Conservation (phyloP, 139 green algal species). For the Spirogloea muscicola region DNA sequence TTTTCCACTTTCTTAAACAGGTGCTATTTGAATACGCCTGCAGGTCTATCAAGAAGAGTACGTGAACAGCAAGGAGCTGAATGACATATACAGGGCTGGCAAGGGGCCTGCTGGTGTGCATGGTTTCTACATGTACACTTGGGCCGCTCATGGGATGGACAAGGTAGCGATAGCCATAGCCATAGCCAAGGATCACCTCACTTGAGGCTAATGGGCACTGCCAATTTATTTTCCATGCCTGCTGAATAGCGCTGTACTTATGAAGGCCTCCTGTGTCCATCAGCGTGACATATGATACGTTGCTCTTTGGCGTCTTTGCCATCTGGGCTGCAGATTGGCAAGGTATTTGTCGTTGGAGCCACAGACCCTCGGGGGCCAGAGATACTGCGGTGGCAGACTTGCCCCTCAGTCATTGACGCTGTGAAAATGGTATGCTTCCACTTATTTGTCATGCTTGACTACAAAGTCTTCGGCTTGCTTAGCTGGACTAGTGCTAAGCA, state of each 20-base stretch:
- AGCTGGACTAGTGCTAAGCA: not conserved
- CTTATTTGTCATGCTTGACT: too few relatives aligned
- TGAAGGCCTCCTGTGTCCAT: not conserved
- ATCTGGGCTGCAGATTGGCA: constrained; percentile 15
- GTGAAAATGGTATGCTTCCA: constrained; percentile 18
- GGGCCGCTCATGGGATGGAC: constrained; percentile 48
- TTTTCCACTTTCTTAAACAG: too few relatives aligned
- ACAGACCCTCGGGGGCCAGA: constrained; percentile 24
- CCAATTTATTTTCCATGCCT: not conserved
- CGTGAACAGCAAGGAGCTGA: constrained; percentile 30
- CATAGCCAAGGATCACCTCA: not conserved
- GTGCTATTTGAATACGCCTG: too few relatives aligned
- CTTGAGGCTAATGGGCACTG: not conserved
- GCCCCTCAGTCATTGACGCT: constrained; percentile 19
- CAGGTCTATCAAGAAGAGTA: constrained; percentile 23
- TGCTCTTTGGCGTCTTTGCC: not conserved
- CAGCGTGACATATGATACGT: too few relatives aligned
- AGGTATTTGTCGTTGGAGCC: constrained; percentile 42
- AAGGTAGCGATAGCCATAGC: not conserved
- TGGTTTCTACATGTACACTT: constrained; percentile 51
- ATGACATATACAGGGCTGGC: constrained; percentile 42
- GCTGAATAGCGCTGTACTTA: not conserved
- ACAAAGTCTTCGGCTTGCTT: too few relatives aligned
- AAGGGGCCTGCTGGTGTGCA: constrained; percentile 39
- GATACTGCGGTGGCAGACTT: constrained; percentile 32